Base-by-base conservation (phyloP, 2,329 filamentous ascomycete genomes). In the Aspergillus flavus region DNA sequence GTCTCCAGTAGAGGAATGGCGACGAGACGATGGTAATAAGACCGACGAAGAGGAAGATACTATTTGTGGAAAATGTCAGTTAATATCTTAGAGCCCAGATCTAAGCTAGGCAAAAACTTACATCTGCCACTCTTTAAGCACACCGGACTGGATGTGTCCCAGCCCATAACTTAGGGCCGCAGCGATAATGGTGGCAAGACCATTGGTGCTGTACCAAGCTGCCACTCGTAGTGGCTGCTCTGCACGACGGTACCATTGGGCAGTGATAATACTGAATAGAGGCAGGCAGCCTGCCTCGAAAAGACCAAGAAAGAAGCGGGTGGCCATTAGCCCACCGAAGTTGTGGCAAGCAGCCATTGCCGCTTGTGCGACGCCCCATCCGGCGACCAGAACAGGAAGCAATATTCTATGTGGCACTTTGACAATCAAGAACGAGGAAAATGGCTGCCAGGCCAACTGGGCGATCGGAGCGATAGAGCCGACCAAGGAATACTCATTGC, bases 141-240 rank as follows among this genome's bases (percentile, higher is more conserved):
- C 61, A 32, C 73, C 68, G 0, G 78, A 79, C 14, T 80, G 67
- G 61, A 88, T 85, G 58, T 87, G 84, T 1, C 84, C 85, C 19
- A 89, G 75, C 0, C 85, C 87, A 62, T 83, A 88, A 0, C 86
- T 86, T 16, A 87, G 70, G 0, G 82, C 79, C 0, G 84, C 85
- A 0, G 86, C 87, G 14, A 87, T 73, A 46, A 89, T 86, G 6
- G 83, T 87, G 0, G 85, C 85, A 0, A 83, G 63, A 0, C 87
- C 86, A 58, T 86, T 89, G 0, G 86, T 88, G 4, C 85, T 81
- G 67, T 91, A 91, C 88, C 88, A 91, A n/a, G 84, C 83, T 0
- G 87, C 87, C 3, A 89, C 83, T 0, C 89, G 82, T 30, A 88
- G 73, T 0, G 88, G 87, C 73, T 91, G 88, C 69, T 91, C 87